phyloP scores from a whole-genome alignment of 2,329 filamentous ascomycete genomes.

The Tothia fuscella region DNA sequence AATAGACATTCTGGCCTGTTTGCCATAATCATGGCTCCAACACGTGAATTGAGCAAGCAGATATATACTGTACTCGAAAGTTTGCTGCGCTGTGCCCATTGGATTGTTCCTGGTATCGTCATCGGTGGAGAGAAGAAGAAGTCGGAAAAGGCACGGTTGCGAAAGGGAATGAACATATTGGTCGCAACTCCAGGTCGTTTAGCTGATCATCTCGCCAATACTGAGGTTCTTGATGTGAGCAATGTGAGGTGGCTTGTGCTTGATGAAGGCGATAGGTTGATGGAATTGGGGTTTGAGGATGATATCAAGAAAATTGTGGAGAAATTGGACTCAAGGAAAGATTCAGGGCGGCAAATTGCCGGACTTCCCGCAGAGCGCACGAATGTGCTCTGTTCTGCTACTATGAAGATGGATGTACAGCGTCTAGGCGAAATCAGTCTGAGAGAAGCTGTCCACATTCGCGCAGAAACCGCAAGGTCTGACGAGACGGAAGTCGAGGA shows the following conservation, averaged over 20 bases:
- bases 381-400: slow-evolving; percentile 89
- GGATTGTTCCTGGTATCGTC: slow-evolving; percentile 84
- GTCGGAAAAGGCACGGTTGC: slow-evolving; percentile 80
- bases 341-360: slow-evolving; percentile 33
- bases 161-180: slow-evolving; percentile 91
- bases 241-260: slow-evolving; percentile 88
- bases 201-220: slow-evolving; percentile 86
- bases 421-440: slow-evolving; percentile 88
- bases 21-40: slow-evolving; percentile 86
- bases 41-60: slow-evolving; percentile 87
- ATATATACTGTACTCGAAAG: slow-evolving; percentile 79
- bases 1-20: slow-evolving; percentile 74
- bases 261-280: slow-evolving; percentile 93
- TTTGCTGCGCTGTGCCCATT: slow-evolving; percentile 77
- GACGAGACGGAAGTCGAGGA: slow-evolving; percentile 33
- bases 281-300: slow-evolving; percentile 95
- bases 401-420: slow-evolving; percentile 96
- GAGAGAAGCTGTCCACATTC: slow-evolving; percentile 79
- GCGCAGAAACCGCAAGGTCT: slow-evolving; percentile 38
- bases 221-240: slow-evolving; percentile 74
- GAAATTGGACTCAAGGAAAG: slow-evolving; percentile 46
- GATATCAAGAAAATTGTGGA: slow-evolving; percentile 80
- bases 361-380: slow-evolving; percentile 64
- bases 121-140: slow-evolving; percentile 62
- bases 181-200: slow-evolving; percentile 89